Evolutionary conservation across 148 eudicot genomes (phyloP), one percentile per base, ranked within the genome.

Genomic region (Persicaria tinctoria): DNA sequence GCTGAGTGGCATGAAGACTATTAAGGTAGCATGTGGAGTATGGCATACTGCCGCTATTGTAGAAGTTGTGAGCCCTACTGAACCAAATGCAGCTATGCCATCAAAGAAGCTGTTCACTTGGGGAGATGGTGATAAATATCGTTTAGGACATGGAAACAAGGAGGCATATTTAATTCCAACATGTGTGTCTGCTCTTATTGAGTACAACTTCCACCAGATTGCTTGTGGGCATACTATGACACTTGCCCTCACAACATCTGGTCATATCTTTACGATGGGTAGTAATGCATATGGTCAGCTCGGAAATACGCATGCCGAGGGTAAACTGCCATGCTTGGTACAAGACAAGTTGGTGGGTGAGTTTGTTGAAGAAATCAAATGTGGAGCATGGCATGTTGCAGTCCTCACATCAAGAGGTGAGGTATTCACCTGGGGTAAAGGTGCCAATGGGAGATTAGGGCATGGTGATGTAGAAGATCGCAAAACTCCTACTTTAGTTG

Each of bases 31-130:
- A 11, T 84, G 86, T 72, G 86, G 86, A 14, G 77, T 81, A 5
- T 84, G 86, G 86, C 86, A 84, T 32, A 84, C 84, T 51, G 84
- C 82, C 16, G 86, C 86, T 8, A 76, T 84, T 18, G 72, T 84
- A n/a, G 86, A 84, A 47, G 78, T 81, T 18, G 46, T 78, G 23
- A 50, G 45, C 46, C 44, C 44, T 41, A 75, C 73, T 62, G 77
- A 62, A 54, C 46, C 68, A 0, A 72, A 77, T 20, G 20, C 79
- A 23, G 68, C 12, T 53, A 63, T 66, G 49, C 14, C 51, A 16
- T 78, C 82, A 4, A 76, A 80, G 38, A 81, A 81, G 74, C 46
- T 84, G 3, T 84, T 81, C 68, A 79, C 86, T 1, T 84, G 86
- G 86, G 77, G 77, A 27, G 77, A 75, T 75, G 77, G 71, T 12